Evolutionary conservation across 306 rosid species (phyloP).

Genomic region (Cicer yamashitae): DNA sequence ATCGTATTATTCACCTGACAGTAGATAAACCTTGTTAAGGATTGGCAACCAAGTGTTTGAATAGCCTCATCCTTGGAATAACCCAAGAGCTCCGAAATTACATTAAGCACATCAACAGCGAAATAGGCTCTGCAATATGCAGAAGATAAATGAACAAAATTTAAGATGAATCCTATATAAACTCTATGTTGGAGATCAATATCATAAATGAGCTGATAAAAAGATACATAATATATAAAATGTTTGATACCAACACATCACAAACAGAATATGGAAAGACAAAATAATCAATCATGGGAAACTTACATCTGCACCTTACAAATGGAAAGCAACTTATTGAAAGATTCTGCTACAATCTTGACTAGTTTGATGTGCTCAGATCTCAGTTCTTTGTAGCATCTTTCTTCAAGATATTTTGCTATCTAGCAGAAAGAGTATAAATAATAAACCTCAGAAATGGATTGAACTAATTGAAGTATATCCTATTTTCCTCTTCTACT

Average conservation of each 20-base stretch:
- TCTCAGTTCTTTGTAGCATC: conserved; percentile 89
- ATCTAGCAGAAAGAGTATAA: conserved; percentile 57
- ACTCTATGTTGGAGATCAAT: neutral
- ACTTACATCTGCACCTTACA: conserved; percentile 98
- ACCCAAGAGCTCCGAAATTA: conserved; percentile 74
- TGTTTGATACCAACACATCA: conserved; percentile 7
- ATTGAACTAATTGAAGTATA: conserved; percentile 23
- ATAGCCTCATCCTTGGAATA: conserved; percentile 77
- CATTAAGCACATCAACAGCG: conserved; percentile 78
- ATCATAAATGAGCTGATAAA: conserved; percentile 17
- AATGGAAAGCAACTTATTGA: conserved; percentile 78
- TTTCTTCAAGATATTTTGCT: conserved; percentile 92
- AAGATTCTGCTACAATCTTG: conserved; percentile 67
- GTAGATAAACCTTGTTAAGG: conserved; percentile 76
- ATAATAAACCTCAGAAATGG: conserved; percentile 42
- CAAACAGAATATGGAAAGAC: conserved; percentile 25
- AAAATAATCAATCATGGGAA: conserved; percentile 34
- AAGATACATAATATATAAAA: conserved; percentile 10
- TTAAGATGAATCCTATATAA: conserved; percentile 11
- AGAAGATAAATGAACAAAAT: conserved; percentile 1
- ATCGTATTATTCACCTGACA: conserved; percentile 65
- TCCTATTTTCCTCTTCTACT: neutral
- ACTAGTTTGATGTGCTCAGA: conserved; percentile 69
- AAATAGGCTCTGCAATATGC: conserved; percentile 77
- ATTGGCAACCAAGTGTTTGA: conserved; percentile 84